Base-by-base conservation (phyloP, 2,329 filamentous ascomycete genomes). In the Myriosclerotinia curreyana region DNA sequence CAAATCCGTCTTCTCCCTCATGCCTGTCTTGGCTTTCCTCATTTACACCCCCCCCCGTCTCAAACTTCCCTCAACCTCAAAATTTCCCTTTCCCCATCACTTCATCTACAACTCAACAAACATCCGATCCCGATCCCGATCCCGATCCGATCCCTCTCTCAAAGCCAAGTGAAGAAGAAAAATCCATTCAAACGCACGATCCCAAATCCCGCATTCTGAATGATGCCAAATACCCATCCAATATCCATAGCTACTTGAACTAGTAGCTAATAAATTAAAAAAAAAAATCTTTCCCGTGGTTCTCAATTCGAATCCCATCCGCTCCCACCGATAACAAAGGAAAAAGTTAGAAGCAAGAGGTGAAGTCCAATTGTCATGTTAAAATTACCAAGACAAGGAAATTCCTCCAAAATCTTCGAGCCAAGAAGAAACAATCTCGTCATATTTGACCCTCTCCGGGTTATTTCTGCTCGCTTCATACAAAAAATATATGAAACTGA, bases 221-320 rank as follows among this genome's bases (percentile, higher is more conserved):
- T 58, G 44, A 58, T 36, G 11, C 58, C 46, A 60, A 60, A 9
- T 40, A 55, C 60, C 50, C 42, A 56, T 62, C 60, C 50, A 44
- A 55, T 44, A 62, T 62, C 55, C 55, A 58, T 34, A 58, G 42
- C 42, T 48, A 58, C 28, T 31, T 31, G 5, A 31, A 31, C 28
- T 31, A 48, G 42, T 53, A 56, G 60, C 60, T 48, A 62, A 62
- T 62, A 62, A 49, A 56, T 55, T 62, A 62, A 56, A 56, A 48
- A 62, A 62, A 54, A 36, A 46, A 28, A 15, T 17, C 22, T 22
- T 36, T 36, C 42, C 42, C 55, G 17, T 36, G 28, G 36, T 34
- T 46, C 42, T 22, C n/a, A 48, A 48, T 31, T 46, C 7, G 53
- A 58, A 53, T 38, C 28, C 28, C 28, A 3, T 31, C 28, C n/a